Percentiles rank a stretch among this genome's conserved stretches.
Conservation (phyloP, 495 filamentous ascomycete genomes). For the Penicillium antarcticum region DNA sequence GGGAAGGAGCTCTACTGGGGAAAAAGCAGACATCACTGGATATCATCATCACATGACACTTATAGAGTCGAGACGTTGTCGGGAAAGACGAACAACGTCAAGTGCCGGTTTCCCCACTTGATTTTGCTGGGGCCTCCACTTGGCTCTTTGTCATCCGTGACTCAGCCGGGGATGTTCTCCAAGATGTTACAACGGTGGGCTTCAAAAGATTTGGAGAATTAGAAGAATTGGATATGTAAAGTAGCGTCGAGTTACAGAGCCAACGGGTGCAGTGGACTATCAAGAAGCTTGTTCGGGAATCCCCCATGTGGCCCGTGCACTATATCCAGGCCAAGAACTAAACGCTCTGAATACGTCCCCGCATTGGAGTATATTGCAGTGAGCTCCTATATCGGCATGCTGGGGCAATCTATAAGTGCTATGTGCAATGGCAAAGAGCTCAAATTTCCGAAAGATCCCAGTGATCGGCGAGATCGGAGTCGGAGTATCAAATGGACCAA, state of each 20-base stretch:
- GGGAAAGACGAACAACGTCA: constrained; percentile 14
- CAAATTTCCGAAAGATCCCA: too few relatives aligned
- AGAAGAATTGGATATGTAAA: too few relatives aligned
- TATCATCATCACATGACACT: constrained; percentile 2
- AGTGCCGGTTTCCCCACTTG: constrained; percentile 24
- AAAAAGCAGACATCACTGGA: constrained; percentile 5
- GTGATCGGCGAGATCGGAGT: not conserved
- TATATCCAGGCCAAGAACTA: not conserved
- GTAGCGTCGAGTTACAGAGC: too few relatives aligned
- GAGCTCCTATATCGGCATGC: too few relatives aligned
- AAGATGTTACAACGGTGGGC: not conserved
- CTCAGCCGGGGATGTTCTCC: constrained; percentile 12
- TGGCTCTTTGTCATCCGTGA: constrained; percentile 23
- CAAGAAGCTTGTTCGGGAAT: not conserved
- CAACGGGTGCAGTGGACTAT: not conserved
- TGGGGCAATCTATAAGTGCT: too few relatives aligned
- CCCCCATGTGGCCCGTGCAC: constrained; percentile 1
- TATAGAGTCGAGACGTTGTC: constrained; percentile 1
- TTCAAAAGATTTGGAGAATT: not conserved
- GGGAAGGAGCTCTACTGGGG: constrained; percentile 24
- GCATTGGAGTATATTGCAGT: too few relatives aligned
- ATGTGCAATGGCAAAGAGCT: too few relatives aligned
- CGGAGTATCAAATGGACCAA: not conserved
- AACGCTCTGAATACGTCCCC: not conserved
- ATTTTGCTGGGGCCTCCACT: constrained; percentile 12